Evolutionary conservation across 441 rosid genomes (phyloP).

Genomic region (Erodium trifolium): DNA sequence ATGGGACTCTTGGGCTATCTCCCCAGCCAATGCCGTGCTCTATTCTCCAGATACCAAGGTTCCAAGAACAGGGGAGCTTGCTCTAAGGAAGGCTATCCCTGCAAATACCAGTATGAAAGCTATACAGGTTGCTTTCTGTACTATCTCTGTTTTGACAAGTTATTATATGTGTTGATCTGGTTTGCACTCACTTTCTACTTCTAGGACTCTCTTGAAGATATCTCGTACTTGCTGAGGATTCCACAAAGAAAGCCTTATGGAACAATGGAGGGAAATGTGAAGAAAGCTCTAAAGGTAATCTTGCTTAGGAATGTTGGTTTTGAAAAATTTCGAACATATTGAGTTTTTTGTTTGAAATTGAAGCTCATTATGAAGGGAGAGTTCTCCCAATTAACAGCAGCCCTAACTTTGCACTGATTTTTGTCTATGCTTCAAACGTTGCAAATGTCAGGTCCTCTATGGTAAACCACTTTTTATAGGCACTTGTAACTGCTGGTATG

Average conservation of each 20-base stretch:
- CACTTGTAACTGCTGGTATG: neutral
- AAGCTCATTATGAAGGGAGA: neutral
- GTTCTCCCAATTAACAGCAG: neutral
- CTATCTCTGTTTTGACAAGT: neutral
- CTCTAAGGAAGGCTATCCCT: conserved; percentile 76
- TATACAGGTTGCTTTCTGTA: conserved; percentile 46
- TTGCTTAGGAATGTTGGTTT: neutral
- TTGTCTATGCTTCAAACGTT: neutral
- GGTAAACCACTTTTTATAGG: neutral
- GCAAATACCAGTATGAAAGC: conserved; percentile 84
- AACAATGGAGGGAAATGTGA: conserved; percentile 91
- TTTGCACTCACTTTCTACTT: conserved; percentile 18
- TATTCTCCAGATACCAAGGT: conserved; percentile 91
- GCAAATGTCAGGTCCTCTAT: neutral
- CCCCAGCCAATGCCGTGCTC: conserved; percentile 77
- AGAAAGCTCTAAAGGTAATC: conserved; percentile 69
- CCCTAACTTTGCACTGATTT: neutral
- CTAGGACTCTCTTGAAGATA: conserved; percentile 79
- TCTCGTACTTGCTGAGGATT: conserved; percentile 81
- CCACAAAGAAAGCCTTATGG: conserved; percentile 97
- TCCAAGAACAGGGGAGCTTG: conserved; percentile 93
- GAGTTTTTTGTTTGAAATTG: neutral
- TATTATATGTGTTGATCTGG: conserved; percentile 12
- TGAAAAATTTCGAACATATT: neutral
- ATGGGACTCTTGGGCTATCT: conserved; percentile 36